Conservation (phyloP, 108 stramenopile species). For the Pseudonitzschia delicatissima region DNA sequence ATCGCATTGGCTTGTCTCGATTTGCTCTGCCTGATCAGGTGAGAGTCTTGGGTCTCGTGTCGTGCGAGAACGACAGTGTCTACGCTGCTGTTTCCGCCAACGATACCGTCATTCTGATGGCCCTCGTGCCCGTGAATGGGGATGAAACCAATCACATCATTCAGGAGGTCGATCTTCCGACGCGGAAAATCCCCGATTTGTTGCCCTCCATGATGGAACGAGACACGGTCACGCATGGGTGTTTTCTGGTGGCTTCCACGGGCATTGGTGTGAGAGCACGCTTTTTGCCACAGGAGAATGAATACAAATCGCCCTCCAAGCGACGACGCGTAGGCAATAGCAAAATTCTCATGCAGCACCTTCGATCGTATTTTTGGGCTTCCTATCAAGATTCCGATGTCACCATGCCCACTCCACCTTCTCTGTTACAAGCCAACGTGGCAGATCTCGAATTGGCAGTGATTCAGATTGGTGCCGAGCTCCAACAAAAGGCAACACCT, state of each 20-base stretch:
- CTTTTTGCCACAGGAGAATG: slow-evolving; percentile 9
- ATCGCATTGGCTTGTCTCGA: slow-evolving; percentile 39
- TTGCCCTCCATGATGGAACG: slow-evolving; percentile 28
- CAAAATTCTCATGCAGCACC: slow-evolving; percentile 24
- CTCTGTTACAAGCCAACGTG: slow-evolving; percentile 20
- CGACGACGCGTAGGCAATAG: background rate
- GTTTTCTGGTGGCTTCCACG: slow-evolving; percentile 20
- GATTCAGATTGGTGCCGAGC: slow-evolving; percentile 28
- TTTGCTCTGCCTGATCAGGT: slow-evolving; percentile 27
- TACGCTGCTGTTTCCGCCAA: slow-evolving; percentile 33
- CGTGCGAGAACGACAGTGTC: slow-evolving; percentile 20
- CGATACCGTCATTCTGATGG: slow-evolving; percentile 31
- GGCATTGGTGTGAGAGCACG: slow-evolving; percentile 34
- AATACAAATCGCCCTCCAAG: background rate
- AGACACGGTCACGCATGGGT: slow-evolving; percentile 43
- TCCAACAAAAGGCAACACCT: slow-evolving; percentile 39
- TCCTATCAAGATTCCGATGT: slow-evolving; percentile 36
- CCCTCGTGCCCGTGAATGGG: slow-evolving; percentile 6
- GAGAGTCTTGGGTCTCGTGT: slow-evolving; percentile 18
- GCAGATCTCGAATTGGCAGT: slow-evolving; percentile 34
- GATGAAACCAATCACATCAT: slow-evolving; percentile 14
- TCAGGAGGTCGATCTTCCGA: slow-evolving; percentile 44
- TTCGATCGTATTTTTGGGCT: slow-evolving; percentile 42
- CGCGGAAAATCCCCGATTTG: slow-evolving; percentile 22
- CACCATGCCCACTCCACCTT: slow-evolving; percentile 25